phyloP scores from a whole-genome alignment of 2,329 filamentous ascomycete species.

The Colletotrichum theobromicola region DNA sequence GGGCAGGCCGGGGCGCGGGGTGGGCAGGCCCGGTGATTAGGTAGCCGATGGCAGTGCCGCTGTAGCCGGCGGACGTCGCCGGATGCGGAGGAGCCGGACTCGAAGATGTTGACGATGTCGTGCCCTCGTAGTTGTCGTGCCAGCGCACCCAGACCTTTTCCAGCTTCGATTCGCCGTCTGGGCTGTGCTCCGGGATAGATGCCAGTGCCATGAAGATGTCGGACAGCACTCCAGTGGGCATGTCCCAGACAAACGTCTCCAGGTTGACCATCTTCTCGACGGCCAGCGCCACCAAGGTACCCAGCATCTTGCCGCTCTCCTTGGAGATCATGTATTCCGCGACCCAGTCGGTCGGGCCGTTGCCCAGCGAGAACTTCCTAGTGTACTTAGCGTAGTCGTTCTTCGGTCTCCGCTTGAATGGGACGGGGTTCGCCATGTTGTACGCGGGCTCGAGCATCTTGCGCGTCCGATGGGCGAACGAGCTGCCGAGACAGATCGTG shows the following conservation, averaged over 20 bases:
- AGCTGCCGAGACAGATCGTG: constrained; percentile 74
- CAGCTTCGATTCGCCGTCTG: constrained; percentile 67
- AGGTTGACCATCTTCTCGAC: constrained; percentile 83
- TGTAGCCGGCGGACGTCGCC: constrained; percentile 37
- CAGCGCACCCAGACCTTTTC: constrained; percentile 81
- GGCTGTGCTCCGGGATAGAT: constrained; percentile 67
- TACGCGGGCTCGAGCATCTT: constrained; percentile 33
- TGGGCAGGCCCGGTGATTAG: constrained; percentile 32
- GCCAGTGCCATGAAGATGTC: constrained; percentile 83
- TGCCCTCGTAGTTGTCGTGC: constrained; percentile 72
- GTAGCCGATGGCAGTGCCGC: constrained; percentile 47
- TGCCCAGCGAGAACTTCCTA: constrained; percentile 84
- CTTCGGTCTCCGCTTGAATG: constrained; percentile 14
- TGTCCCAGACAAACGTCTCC: constrained; percentile 86
- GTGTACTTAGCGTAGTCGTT: constrained; percentile 82
- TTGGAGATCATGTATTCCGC: constrained; percentile 83
- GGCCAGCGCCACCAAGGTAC: constrained; percentile 78
- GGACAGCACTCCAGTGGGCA: constrained; percentile 82
- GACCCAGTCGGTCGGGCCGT: constrained; percentile 79
- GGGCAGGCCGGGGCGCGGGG: constrained; percentile 40
- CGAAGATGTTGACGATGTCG: constrained; percentile 37
- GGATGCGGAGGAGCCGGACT: constrained; percentile 26
- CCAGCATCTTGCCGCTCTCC: constrained; percentile 88
- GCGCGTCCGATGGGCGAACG: constrained; percentile 44
- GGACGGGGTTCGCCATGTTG: constrained; percentile 18